These are phyloP conservation scores for Hirschfeldia incana DNA, from an alignment of 345 rosid genomes.

Conservation along the genomic window DNA sequence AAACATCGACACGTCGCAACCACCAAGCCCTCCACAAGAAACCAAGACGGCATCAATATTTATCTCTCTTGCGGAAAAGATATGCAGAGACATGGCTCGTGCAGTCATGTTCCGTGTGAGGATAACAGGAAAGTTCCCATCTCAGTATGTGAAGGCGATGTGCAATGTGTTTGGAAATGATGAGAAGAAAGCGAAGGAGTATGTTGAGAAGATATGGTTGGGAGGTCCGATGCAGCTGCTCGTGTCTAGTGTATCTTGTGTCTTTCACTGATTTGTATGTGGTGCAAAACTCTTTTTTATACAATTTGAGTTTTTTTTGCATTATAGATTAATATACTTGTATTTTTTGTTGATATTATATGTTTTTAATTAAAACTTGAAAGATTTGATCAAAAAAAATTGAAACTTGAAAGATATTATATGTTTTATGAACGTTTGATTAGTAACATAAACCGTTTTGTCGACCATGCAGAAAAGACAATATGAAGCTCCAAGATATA, in stretches of 20 bases:
- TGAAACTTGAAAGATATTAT: no score
- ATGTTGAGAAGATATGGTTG: conserved; percentile 22
- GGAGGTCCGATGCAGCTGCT: background rate
- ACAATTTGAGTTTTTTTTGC: background rate
- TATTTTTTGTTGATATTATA: no score
- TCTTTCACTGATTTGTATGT: background rate
- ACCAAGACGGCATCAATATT: background rate
- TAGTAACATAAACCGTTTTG: no score
- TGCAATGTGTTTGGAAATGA: conserved; percentile 22
- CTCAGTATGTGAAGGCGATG: conserved; percentile 13
- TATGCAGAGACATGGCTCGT: conserved; percentile 23
- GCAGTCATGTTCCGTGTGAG: conserved; percentile 15
- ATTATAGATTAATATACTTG: no score
- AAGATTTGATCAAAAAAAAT: no score
- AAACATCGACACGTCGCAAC: conserved; percentile 1
- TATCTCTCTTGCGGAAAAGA: background rate
- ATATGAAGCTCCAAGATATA: no score
- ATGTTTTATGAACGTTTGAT: background rate
- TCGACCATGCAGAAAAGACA: no score
- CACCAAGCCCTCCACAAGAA: background rate
- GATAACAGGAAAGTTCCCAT: conserved; percentile 14
- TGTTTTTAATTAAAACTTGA: no score
- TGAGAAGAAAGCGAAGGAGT: conserved; percentile 23
- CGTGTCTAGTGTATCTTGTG: conserved; percentile 17
- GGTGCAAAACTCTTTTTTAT: background rate